Conservation (phyloP, 768 basidiomycete species). For the Filobasidium wieringae region DNA sequence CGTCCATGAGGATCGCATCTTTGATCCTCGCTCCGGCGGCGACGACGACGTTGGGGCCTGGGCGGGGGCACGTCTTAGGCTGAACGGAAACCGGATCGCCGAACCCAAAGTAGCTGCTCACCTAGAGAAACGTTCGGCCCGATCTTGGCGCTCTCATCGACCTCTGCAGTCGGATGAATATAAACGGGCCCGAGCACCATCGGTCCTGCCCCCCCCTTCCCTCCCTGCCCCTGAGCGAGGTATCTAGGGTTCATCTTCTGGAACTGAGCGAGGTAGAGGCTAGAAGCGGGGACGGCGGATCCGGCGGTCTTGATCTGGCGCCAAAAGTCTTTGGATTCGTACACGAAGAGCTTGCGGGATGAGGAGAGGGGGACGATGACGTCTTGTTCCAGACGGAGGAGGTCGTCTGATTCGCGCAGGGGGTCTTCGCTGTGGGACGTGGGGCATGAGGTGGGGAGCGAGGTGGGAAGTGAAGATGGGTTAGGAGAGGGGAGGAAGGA, state of each 20-base stretch:
- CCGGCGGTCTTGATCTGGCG: conserved; percentile 44
- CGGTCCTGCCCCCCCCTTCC: conserved; percentile 12
- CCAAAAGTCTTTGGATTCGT: conserved; percentile 41
- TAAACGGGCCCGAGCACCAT: conserved; percentile 40
- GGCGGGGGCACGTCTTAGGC: no score
- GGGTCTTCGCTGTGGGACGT: conserved; percentile 32
- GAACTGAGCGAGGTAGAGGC: conserved; percentile 41
- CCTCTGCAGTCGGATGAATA: conserved; percentile 41
- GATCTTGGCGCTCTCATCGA: conserved; percentile 41
- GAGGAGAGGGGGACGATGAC: conserved; percentile 42
- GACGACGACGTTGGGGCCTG: conserved; percentile 37
- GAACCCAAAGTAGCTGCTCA: background rate
- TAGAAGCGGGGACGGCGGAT: conserved; percentile 43
- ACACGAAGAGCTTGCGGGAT: conserved; percentile 41
- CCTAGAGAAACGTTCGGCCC: conserved; percentile 39
- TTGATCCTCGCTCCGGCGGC: conserved; percentile 40
- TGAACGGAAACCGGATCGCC: background rate
- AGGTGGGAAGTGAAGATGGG: background rate
- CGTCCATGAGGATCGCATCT: conserved; percentile 42
- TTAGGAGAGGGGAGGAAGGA: no score
- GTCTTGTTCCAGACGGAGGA: conserved; percentile 43
- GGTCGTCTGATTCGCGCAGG: conserved; percentile 38
- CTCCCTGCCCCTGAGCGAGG: conserved; percentile 19
- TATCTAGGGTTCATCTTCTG: conserved; percentile 38
- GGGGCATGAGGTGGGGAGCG: background rate